A percentile compares a stretch with the other conserved stretches of the same genome.
Evolutionary conservation across 306 rosid genomes (phyloP).

Genomic region (Arachis hypogaea): DNA sequence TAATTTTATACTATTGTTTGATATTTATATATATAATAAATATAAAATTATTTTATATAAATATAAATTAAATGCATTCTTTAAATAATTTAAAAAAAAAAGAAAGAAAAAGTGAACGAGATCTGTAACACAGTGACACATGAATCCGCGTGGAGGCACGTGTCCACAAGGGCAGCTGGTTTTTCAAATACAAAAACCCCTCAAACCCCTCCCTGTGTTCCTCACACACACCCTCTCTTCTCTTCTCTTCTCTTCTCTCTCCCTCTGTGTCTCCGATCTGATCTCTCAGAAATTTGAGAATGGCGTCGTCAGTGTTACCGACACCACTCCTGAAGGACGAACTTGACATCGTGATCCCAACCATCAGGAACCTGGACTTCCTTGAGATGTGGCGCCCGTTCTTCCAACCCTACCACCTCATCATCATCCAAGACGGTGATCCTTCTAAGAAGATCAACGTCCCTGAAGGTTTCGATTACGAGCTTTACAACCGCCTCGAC

Average conservation of each 20-base stretch:
- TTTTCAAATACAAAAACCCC: conserved; percentile 37
- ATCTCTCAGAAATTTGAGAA: background rate
- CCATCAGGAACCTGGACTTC: conserved; percentile 73
- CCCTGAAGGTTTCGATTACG: conserved; percentile 69
- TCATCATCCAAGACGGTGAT: conserved; percentile 79
- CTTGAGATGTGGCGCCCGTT: conserved; percentile 82
- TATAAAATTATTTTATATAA: too few species aligned
- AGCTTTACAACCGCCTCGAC: conserved; percentile 70
- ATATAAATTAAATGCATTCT: too few species aligned
- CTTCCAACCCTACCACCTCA: conserved; percentile 68
- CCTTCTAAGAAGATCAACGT: conserved; percentile 62
- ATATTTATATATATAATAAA: too few species aligned
- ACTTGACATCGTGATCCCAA: conserved; percentile 77
- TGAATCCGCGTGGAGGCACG: background rate
- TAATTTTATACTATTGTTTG: too few species aligned
- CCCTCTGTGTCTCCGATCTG: background rate
- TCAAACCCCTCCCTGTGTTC: background rate
- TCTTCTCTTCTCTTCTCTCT: too few species aligned
- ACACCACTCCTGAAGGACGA: conserved; percentile 66
- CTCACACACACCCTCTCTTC: too few species aligned
- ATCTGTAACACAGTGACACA: too few species aligned
- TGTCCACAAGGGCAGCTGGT: background rate
- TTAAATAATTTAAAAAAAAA: too few species aligned
- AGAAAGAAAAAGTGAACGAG: background rate
- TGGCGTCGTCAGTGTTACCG: conserved; percentile 39